Evolutionary conservation across 192 early-diverging fungal genomes (phyloP).

Genomic region (Podochytrium sp.): DNA sequence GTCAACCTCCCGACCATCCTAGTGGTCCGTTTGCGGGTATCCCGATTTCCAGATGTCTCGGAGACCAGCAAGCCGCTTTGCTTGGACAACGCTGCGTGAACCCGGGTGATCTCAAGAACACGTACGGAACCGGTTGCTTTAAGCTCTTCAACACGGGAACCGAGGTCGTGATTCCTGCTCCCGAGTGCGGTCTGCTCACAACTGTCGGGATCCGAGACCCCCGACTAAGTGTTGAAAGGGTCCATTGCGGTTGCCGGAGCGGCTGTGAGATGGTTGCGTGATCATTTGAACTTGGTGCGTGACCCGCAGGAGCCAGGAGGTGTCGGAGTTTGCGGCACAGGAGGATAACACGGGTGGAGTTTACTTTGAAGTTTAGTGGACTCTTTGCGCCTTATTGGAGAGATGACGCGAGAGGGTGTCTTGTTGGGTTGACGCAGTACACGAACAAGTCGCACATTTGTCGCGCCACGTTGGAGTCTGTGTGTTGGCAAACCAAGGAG

Average conservation of each 20-base stretch:
- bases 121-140: constrained; percentile 96
- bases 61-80: constrained; percentile 94
- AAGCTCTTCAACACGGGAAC: constrained; percentile 93
- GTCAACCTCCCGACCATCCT: constrained; percentile 75
- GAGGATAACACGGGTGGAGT: constrained; percentile 83
- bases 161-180: constrained; percentile 63
- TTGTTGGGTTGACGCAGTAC: constrained; percentile 88
- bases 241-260: constrained; percentile 91
- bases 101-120: constrained; percentile 90
- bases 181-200: constrained; percentile 83
- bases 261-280: constrained; percentile 90
- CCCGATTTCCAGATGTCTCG: constrained; percentile 87
- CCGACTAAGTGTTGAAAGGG: constrained; percentile 88
- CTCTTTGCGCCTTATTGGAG: constrained; percentile 96
- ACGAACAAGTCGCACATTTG: constrained; percentile 84
- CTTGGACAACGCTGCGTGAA: constrained; percentile 93
- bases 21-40: constrained; percentile 69
- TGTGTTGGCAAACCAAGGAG: constrained; percentile 88
- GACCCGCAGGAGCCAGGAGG: constrained; percentile 70
- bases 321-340: constrained; percentile 67
- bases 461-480: constrained; percentile 86
- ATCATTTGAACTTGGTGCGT: constrained; percentile 85
- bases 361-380: constrained; percentile 92
- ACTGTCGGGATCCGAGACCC: constrained; percentile 78
- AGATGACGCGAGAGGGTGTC: constrained; percentile 82